phyloP scores from a whole-genome alignment of 805 yeast genomes.

The Metschnikowia gelsemii region DNA sequence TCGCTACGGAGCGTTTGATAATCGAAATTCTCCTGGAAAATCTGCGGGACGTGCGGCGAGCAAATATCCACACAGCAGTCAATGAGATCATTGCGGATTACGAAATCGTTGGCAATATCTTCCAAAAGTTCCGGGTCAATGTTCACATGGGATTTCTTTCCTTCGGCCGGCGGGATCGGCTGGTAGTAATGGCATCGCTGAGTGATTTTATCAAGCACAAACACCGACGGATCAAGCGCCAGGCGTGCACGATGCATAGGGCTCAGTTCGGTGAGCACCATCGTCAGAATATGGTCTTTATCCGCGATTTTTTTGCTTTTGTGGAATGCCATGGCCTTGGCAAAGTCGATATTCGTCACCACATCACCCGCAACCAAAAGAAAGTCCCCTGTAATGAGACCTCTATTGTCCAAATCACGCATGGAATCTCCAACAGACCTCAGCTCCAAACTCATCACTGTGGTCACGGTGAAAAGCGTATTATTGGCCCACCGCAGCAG shows the following conservation, averaged over 20 bases:
- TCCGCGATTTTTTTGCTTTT: constrained; percentile 68
- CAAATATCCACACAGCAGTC: constrained; percentile 97
- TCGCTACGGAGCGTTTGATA: constrained; percentile 84
- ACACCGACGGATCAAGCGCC: constrained; percentile 77
- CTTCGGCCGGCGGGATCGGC: constrained; percentile 58
- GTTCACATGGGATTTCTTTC: constrained; percentile 42
- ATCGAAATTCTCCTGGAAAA: constrained; percentile 95
- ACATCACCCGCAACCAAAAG: constrained; percentile 91
- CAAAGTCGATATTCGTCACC: constrained; percentile 85
- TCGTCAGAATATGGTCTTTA: constrained; percentile 89
- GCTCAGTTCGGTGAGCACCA: constrained; percentile 85
- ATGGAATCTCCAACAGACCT: constrained; percentile 95
- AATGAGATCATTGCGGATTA: constrained; percentile 85
- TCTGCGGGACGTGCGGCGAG: constrained; percentile 89
- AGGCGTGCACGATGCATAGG: constrained; percentile 85
- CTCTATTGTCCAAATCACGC: constrained; percentile 92
- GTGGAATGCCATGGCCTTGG: constrained; percentile 71
- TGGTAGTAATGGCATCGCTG: constrained; percentile 83
- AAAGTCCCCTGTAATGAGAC: constrained; percentile 87
- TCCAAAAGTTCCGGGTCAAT: constrained; percentile 84
- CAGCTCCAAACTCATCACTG: constrained; percentile 81
- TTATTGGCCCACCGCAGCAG: constrained; percentile 67
- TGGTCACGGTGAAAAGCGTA: constrained; percentile 78
- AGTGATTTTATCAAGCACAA: constrained; percentile 71
- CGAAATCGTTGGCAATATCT: constrained; percentile 67